Conservation (phyloP, 2,329 filamentous ascomycete species). For the Tolypocladium tropicale region DNA sequence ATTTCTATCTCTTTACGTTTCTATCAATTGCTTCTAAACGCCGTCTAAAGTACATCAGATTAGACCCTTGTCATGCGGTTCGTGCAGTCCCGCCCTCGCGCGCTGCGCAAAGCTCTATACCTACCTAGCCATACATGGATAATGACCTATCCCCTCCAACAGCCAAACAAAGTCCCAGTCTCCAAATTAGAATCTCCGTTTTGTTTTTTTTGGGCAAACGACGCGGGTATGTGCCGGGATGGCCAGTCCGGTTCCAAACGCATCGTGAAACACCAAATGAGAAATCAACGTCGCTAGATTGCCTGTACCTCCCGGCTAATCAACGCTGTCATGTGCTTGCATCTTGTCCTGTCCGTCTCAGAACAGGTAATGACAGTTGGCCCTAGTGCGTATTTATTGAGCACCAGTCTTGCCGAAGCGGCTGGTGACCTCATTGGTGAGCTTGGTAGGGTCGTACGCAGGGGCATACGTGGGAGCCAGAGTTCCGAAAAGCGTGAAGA, state of each 20-base stretch:
- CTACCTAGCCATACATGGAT: conserved; percentile 24
- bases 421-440: conserved; percentile 36
- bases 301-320: conserved; percentile 17
- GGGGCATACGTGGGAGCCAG: conserved; percentile 51
- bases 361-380: not conserved
- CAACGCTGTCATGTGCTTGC: conserved; percentile 11
- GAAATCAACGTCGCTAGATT: conserved; percentile 15
- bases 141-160: conserved; percentile 11
- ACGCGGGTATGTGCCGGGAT: conserved; percentile 14
- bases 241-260: conserved; percentile 11
- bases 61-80: conserved; percentile 27
- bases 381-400: conserved; percentile 2
- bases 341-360: not conserved
- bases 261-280: conserved; percentile 5
- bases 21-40: conserved; percentile 13
- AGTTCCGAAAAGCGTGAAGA: conserved; percentile 62
- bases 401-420: conserved; percentile 32
- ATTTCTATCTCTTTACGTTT: not conserved
- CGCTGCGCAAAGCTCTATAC: conserved; percentile 27
- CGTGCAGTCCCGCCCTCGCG: conserved; percentile 22
- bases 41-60: conserved; percentile 32
- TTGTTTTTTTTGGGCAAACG: conserved; percentile 10
- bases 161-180: conserved; percentile 17
- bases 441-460: conserved; percentile 41
- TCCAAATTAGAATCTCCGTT: conserved; percentile 3